These are phyloP conservation scores for Drosera capensis DNA, from an alignment of 148 eudicot genomes.

Conservation along the genomic window DNA sequence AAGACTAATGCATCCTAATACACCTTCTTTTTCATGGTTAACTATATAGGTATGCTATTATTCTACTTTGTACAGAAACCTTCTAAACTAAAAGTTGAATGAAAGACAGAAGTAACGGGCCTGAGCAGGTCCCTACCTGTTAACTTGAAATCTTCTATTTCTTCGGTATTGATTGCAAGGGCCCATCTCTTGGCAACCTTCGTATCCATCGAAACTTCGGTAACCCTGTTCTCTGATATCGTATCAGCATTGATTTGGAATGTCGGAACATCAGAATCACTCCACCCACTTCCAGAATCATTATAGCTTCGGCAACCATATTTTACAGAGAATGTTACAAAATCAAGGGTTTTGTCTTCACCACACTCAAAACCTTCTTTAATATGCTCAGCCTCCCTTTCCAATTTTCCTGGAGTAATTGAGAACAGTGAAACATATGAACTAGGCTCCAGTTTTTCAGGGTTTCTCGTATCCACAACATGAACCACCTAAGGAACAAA, in stretches of 20 bases:
- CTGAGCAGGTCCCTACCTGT: conserved; percentile 55
- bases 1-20: too few relatives aligned
- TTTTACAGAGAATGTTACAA: conserved; percentile 73
- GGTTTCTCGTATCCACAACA: conserved; percentile 60
- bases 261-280: conserved; percentile 49
- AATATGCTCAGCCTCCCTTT: conserved; percentile 47
- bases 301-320: conserved; percentile 58
- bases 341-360: conserved; percentile 47
- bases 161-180: conserved; percentile 55
- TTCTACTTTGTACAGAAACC: too few relatives aligned
- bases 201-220: conserved; percentile 51
- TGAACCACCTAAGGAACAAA: conserved; percentile 63
- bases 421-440: conserved; percentile 73
- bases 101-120: too few relatives aligned
- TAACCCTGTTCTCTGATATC: conserved; percentile 32
- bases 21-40: too few relatives aligned
- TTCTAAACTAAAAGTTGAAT: too few relatives aligned
- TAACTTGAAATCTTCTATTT: conserved; percentile 62
- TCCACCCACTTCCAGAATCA: conserved; percentile 57
- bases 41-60: too few relatives aligned
- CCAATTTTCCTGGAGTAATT: conserved; percentile 71
- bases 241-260: conserved; percentile 37
- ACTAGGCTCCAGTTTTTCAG: conserved; percentile 24
- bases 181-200: conserved; percentile 66
- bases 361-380: conserved; percentile 76